Conservation (phyloP, 2,329 filamentous ascomycete genomes). For the Arthrobotrys sphaeroides region DNA sequence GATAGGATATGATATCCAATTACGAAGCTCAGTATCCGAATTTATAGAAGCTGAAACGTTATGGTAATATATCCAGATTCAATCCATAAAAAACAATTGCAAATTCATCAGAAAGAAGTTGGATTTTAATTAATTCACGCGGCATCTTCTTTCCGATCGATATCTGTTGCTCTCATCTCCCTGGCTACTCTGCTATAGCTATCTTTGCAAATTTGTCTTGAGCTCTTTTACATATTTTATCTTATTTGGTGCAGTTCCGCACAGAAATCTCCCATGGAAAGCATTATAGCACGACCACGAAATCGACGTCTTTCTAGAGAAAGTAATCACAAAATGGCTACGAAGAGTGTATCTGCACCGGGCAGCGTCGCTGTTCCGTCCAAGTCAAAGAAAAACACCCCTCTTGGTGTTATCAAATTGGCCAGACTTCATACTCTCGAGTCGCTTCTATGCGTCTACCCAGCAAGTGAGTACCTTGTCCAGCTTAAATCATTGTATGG, state of each 20-base stretch:
- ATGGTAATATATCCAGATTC: constrained; percentile 1
- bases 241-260: constrained; percentile 1
- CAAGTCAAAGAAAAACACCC: constrained; percentile 11
- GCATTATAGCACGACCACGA: neutral
- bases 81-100: too few relatives aligned
- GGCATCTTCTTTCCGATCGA: neutral
- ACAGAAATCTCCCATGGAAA: constrained; percentile 1
- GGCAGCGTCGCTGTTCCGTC: neutral
- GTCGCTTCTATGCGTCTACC: constrained; percentile 26
- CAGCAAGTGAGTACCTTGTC: constrained; percentile 13
- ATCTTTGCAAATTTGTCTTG: neutral
- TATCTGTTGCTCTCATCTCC: neutral
- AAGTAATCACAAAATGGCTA: neutral
- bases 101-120: constrained; percentile 2
- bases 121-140: constrained; percentile 6
- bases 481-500: neutral
- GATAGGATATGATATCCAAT: neutral
- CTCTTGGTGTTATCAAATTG: constrained; percentile 22
- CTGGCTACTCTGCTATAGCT: neutral
- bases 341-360: neutral
- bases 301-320: neutral
- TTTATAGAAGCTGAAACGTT: constrained; percentile 3
- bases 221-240: constrained; percentile 3
- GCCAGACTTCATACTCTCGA: constrained; percentile 27
- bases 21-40: neutral